Conservation (phyloP, 2,329 filamentous ascomycete species). For the Ophiostoma sp. region DNA sequence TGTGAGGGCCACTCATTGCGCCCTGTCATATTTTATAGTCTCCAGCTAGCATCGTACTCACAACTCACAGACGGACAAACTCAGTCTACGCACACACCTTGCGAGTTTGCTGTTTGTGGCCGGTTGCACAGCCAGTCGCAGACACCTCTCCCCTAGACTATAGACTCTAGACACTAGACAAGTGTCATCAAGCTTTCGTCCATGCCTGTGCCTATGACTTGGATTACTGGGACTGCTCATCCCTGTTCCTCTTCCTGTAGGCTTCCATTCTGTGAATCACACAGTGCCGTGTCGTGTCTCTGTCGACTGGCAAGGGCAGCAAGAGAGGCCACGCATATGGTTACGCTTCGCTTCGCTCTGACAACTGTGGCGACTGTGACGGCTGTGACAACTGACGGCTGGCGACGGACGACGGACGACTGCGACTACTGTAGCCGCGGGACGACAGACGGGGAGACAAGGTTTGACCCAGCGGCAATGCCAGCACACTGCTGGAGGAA, state of each 20-base stretch:
- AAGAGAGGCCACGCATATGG: background rate
- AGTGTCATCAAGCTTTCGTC: background rate
- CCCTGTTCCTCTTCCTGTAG: background rate
- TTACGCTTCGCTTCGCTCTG: slow-evolving; percentile 12
- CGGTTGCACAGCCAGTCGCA: no score
- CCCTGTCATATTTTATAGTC: background rate
- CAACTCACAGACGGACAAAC: no score
- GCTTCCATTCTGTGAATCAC: background rate
- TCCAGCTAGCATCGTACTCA: background rate
- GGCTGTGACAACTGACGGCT: no score
- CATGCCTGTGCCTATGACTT: background rate
- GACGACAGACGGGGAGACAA: background rate
- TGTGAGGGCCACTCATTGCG: background rate
- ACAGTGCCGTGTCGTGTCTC: background rate
- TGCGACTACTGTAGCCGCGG: background rate
- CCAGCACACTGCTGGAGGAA: background rate
- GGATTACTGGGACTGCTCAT: background rate
- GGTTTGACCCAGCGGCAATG: background rate
- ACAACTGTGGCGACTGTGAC: background rate
- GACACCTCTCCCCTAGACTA: no score
- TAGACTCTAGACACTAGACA: background rate
- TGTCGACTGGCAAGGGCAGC: background rate
- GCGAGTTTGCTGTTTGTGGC: no score
- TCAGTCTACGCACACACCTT: background rate
- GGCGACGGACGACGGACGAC: no score